Evolutionary conservation across 768 basidiomycete species (phyloP), one percentile per base, ranked within the genome.

Genomic region (Pleurotus tuoliensis): DNA sequence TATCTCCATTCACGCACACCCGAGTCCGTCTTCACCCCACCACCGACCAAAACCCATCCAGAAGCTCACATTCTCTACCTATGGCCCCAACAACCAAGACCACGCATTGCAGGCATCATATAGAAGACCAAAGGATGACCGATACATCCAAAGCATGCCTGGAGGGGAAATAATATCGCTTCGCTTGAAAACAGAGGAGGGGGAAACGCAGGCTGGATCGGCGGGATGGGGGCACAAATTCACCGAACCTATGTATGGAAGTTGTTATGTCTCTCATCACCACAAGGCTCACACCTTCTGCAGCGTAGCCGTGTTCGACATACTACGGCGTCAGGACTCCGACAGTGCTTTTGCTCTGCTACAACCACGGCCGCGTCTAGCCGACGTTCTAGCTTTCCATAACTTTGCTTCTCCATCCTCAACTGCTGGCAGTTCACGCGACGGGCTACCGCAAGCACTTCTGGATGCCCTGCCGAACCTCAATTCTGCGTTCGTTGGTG

Each of bases 71-170:
- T 97, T 94, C 70, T 96, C 95, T 0, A 83, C 87, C 0, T 98
- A 98, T 69, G 92, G 94, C 0, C 94, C 96, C 4, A 95, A 95
- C 68, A 93, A 89, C 65, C 86, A 88, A 69, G 92, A 95, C 67
- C 83, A 81, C 60, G 72, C 80, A 6, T 64, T 86, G 11, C 94
- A 96, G 65, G 72, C 82, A 4, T 68, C 82, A 8, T 98, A 96
- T 74, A 79, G 78, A 5, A 84, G 80, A 38, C 88, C 91, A 1
- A 83, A 85, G 39, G 94, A 97, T 68, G 81, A 87, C 58, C 72
- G 77, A 24, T 96, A 96, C 69, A 81, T 94, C 44, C 92, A 94
- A 63, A 81, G 88, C 24, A 76, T 90, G 2, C 86, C 91, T 7
- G 87, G 84, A 34, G 94, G 94, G 25, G 82, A 87, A 60, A 77